phyloP scores from a whole-genome alignment of 2,329 filamentous ascomycete species.

The Apiospora koreana region DNA sequence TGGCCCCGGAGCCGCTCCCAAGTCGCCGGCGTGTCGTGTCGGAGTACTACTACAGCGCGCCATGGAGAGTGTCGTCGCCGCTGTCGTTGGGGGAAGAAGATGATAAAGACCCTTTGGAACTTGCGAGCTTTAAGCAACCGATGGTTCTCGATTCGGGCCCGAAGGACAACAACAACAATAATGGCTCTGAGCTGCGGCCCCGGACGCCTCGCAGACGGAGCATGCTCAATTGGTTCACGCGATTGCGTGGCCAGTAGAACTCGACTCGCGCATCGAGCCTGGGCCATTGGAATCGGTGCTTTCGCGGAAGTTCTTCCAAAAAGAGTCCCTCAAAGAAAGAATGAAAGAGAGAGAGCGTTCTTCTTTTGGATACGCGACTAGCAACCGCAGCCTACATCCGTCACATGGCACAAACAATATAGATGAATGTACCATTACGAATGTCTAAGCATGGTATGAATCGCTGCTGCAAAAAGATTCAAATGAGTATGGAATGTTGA shows the following conservation, averaged over 20 bases:
- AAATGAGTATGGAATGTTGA: too few relatives aligned
- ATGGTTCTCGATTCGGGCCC: background rate
- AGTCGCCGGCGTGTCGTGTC: background rate
- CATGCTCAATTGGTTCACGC: conserved; percentile 34
- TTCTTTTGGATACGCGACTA: background rate
- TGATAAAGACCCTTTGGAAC: conserved; percentile 16
- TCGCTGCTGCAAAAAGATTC: background rate
- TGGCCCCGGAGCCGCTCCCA: background rate
- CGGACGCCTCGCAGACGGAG: conserved; percentile 24
- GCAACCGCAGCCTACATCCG: background rate
- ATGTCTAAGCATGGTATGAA: background rate
- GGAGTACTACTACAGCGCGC: background rate
- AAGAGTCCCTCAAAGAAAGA: background rate
- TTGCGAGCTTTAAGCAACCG: background rate
- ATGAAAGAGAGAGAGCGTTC: background rate
- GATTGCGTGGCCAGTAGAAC: conserved; percentile 32
- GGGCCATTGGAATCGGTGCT: background rate
- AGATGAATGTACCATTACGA: background rate
- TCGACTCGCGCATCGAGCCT: conserved; percentile 14
- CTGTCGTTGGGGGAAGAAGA: conserved; percentile 15
- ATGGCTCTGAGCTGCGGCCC: background rate
- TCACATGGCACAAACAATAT: background rate
- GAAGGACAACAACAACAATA: conserved; percentile 23
- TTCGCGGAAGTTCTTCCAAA: background rate
- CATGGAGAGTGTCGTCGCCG: background rate